A percentile compares a stretch with the other conserved stretches of the same genome.
phyloP scores from a whole-genome alignment of 495 filamentous ascomycete genomes.

The Penicillium flavigenum region DNA sequence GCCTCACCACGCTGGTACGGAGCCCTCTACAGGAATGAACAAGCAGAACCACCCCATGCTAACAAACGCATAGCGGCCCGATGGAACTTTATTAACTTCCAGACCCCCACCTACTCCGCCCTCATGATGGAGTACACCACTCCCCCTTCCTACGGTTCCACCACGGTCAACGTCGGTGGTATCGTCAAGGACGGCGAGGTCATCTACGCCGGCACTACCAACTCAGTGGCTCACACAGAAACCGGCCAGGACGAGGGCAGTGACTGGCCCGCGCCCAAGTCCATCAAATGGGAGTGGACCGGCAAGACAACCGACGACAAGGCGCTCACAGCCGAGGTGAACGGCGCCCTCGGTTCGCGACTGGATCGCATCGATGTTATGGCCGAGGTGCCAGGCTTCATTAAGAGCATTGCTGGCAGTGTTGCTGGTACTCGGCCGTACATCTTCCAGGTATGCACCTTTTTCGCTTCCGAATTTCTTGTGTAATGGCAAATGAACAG shows the following conservation, averaged over 20 bases:
- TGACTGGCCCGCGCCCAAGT: conserved; percentile 84
- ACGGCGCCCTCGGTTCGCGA: conserved; percentile 65
- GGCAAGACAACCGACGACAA: conserved; percentile 78
- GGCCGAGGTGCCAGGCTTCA: conserved; percentile 91
- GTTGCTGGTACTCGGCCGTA: conserved; percentile 92
- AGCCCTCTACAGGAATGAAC: neutral
- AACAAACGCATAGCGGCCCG: conserved; percentile 59
- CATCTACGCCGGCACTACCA: conserved; percentile 64
- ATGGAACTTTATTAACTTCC: conserved; percentile 94
- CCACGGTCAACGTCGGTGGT: conserved; percentile 80
- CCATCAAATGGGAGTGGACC: conserved; percentile 73
- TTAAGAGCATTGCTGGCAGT: conserved; percentile 85
- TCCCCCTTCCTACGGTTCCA: conserved; percentile 89
- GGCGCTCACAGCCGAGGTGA: conserved; percentile 62
- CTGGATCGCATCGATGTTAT: conserved; percentile 91
- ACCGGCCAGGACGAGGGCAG: conserved; percentile 68
- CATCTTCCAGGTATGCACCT: conserved; percentile 78
- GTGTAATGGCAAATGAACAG: neutral
- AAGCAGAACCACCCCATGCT: neutral
- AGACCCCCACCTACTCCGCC: conserved; percentile 80
- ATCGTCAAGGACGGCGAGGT: conserved; percentile 79
- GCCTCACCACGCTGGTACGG: conserved; percentile 85
- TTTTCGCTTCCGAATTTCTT: neutral
- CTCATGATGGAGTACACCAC: conserved; percentile 96
- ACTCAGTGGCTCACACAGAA: conserved; percentile 64